Conservation (phyloP, 1,284 basidiomycete genomes). For the Mycena sp. region DNA sequence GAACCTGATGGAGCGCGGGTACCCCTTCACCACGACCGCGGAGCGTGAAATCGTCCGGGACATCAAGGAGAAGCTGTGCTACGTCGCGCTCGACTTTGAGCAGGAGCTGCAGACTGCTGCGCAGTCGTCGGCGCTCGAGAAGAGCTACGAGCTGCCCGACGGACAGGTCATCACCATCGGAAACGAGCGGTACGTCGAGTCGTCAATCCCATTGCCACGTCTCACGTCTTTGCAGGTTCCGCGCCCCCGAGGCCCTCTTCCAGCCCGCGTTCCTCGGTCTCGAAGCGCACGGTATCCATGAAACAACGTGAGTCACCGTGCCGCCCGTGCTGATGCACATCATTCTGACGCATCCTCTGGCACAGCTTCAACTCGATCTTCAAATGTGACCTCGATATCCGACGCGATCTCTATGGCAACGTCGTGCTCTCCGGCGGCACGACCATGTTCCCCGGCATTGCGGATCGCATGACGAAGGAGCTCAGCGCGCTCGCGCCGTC, state of each 20-base stretch:
- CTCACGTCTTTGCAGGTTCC: constrained; percentile 56
- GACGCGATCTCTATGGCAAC: constrained; percentile 83
- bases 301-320: constrained; percentile 76
- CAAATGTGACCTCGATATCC: constrained; percentile 66
- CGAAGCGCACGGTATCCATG: constrained; percentile 91
- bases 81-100: constrained; percentile 72
- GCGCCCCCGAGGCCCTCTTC: constrained; percentile 96
- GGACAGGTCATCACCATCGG: constrained; percentile 71
- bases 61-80: constrained; percentile 91
- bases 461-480: constrained; percentile 89
- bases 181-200: constrained; percentile 69
- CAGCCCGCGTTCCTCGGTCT: constrained; percentile 86
- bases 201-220: no score
- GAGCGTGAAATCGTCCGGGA: constrained; percentile 87
- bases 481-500: constrained; percentile 74
- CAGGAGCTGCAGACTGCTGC: constrained; percentile 85
- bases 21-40: constrained; percentile 83
- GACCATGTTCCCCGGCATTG: constrained; percentile 88
- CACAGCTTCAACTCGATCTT: constrained; percentile 80
- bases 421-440: constrained; percentile 87
- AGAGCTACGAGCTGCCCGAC: constrained; percentile 86
- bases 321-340: constrained; percentile 40
- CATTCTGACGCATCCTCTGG: constrained; percentile 72
- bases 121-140: constrained; percentile 80
- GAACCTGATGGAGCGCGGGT: constrained; percentile 83